Percentiles rank a stretch among this genome's conserved stretches.
Conservation (phyloP, 495 filamentous ascomycete genomes). For the Aspergillus asperescens region DNA sequence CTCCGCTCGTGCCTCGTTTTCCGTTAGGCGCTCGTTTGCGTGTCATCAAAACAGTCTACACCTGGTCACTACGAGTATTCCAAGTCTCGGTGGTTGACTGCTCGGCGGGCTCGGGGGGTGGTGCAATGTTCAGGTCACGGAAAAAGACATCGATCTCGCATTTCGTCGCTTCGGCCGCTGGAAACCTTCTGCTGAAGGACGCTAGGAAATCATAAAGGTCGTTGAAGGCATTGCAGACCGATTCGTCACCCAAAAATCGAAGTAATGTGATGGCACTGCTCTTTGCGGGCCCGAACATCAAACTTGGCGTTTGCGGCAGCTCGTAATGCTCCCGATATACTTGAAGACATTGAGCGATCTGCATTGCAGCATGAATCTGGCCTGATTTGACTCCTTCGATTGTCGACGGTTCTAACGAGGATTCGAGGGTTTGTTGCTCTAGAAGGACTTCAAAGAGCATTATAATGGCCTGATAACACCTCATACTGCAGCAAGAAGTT, state of each 20-base stretch:
- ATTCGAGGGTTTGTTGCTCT: constrained; percentile 14
- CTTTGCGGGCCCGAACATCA: constrained; percentile 30
- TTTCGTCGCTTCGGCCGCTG: constrained; percentile 25
- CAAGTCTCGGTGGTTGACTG: constrained; percentile 18
- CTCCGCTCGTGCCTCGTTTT: not conserved
- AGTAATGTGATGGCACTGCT: constrained; percentile 27
- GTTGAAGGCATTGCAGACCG: constrained; percentile 25
- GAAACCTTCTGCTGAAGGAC: constrained; percentile 27
- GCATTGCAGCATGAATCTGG: constrained; percentile 23
- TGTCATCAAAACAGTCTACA: not conserved
- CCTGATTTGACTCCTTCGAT: constrained; percentile 18
- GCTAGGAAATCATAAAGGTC: constrained; percentile 31
- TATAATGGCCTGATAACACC: constrained; percentile 26
- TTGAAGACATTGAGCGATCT: constrained; percentile 30
- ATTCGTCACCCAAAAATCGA: constrained; percentile 21
- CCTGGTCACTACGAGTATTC: constrained; percentile 11
- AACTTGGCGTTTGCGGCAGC: constrained; percentile 30
- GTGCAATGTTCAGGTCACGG: constrained; percentile 14
- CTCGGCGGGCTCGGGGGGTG: constrained; percentile 27
- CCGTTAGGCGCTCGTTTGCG: not conserved
- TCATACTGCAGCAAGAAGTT: constrained; percentile 22
- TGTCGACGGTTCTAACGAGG: constrained; percentile 1
- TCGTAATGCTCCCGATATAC: constrained; percentile 30
- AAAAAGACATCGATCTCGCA: constrained; percentile 21
- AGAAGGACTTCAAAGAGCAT: constrained; percentile 23